phyloP scores from a whole-genome alignment of 129 eudicot species.

The Pittosporum tobira region DNA sequence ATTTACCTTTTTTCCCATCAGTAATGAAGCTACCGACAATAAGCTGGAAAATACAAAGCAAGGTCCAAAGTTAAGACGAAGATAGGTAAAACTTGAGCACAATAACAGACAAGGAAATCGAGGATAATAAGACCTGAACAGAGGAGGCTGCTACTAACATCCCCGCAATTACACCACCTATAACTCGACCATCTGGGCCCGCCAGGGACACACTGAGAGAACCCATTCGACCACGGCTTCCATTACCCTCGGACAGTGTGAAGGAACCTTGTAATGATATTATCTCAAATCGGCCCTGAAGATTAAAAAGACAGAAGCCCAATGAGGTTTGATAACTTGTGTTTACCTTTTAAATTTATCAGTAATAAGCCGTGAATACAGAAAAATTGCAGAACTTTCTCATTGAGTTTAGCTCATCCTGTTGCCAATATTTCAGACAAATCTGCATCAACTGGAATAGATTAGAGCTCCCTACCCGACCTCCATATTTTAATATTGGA shows the following conservation, averaged over 20 bases:
- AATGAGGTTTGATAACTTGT: background rate
- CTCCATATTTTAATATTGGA: background rate
- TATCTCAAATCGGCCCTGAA: conserved; percentile 86
- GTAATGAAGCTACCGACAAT: conserved; percentile 83
- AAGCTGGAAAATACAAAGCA: conserved; percentile 35
- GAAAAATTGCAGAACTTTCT: too few relatives aligned
- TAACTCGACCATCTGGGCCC: conserved; percentile 82
- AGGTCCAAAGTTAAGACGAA: background rate
- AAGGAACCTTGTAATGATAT: conserved; percentile 77
- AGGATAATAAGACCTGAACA: conserved; percentile 44
- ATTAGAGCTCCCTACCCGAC: background rate
- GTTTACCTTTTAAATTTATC: background rate
- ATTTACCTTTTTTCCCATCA: conserved; percentile 62
- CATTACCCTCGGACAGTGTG: conserved; percentile 48
- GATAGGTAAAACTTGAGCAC: background rate
- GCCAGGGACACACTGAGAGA: conserved; percentile 81
- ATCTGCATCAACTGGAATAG: background rate
- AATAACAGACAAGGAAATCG: background rate
- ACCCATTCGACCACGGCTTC: conserved; percentile 47
- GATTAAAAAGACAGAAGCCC: conserved; percentile 2
- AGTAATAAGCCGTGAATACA: background rate
- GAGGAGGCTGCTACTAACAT: conserved; percentile 69
- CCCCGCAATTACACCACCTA: conserved; percentile 96
- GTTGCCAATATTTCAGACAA: background rate
- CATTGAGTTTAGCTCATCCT: background rate